Base-by-base conservation (phyloP, 371 early-diverging fungal genomes). In the Coemansia sp. region DNA sequence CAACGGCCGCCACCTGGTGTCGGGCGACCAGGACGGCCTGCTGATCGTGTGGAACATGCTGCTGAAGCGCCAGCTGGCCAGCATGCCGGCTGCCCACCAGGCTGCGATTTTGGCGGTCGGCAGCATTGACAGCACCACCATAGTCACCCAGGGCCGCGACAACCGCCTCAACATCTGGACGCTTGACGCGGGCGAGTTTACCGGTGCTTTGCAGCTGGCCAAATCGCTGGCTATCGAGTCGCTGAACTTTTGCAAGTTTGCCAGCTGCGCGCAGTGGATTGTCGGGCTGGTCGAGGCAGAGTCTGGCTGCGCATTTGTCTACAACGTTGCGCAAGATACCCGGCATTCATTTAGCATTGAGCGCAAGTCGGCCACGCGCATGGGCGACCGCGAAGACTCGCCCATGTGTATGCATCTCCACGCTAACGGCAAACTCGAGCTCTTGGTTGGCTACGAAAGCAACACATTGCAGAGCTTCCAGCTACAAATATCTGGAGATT, bases 11-110 rank as follows among this genome's bases (percentile, higher is more conserved):
- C 56, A 53, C 2, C 49, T 75, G 38, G 66, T 65, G 7, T 69
- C 70, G 4, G 75, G 70, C 20, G 75, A 75, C 57, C 75, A 75
- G 30, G 66, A 63, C 54, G 75, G 75, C 5, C 48, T 48, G 33
- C 26, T 75, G 33, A 55, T 69, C 10, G 63, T 75, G 5, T 75
- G 75, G 75, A 75, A 63, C 60, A 75, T 75, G 70, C 66, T 66
- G 20, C 52, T 75, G 16, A 69, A 69, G 41, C 58, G 70, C 12
- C 75, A 58, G 45, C 48, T 75, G 11, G 62, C 45, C 31, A 58
- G 30, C 6, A 43, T 16, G 2, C 4, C 51, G 1, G 38, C 14
- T 4, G 75, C 75, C 6, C 75, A 75, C 40, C n/a, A 59, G 12
- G 66, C 45, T 5, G 51, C 75, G 11, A 48, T 75, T 16, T 36